Evolutionary conservation across 2,329 filamentous ascomycete species (phyloP).

Genomic region (Fusarium sp.): DNA sequence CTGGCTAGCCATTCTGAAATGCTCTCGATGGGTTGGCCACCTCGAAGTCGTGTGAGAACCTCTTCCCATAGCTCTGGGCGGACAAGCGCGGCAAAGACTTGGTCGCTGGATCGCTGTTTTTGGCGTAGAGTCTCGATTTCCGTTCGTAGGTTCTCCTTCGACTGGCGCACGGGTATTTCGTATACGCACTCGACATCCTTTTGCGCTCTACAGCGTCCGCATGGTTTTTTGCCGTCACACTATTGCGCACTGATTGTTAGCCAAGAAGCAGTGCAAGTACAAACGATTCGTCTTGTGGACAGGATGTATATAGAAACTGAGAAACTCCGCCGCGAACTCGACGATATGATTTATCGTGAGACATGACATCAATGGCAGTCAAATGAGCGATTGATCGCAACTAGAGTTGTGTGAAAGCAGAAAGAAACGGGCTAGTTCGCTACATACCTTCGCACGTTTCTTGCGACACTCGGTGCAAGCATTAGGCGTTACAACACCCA

Average conservation of each 20-base stretch:
- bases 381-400: neutral
- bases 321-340: neutral
- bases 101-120: conserved; percentile 66
- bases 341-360: neutral
- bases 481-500: conserved; percentile 70
- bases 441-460: conserved; percentile 69
- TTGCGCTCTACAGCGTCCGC: conserved; percentile 66
- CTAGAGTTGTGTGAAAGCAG: neutral
- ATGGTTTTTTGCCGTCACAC: conserved; percentile 71
- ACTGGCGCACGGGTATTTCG: conserved; percentile 72
- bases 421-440: neutral
- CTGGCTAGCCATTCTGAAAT: conserved; percentile 67
- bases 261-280: neutral
- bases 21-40: conserved; percentile 65
- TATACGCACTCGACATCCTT: conserved; percentile 70
- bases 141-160: conserved; percentile 70
- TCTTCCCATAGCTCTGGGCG: conserved; percentile 66
- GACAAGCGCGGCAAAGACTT: conserved; percentile 66
- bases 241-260: conserved; percentile 47
- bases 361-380: neutral
- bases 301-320: neutral
- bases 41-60: conserved; percentile 64
- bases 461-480: conserved; percentile 72
- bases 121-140: conserved; percentile 70
- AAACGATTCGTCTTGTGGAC: neutral